A percentile compares a stretch with the other conserved stretches of the same genome.
phyloP scores from a whole-genome alignment of 768 basidiomycete genomes.

The Agrocybe praecox region DNA sequence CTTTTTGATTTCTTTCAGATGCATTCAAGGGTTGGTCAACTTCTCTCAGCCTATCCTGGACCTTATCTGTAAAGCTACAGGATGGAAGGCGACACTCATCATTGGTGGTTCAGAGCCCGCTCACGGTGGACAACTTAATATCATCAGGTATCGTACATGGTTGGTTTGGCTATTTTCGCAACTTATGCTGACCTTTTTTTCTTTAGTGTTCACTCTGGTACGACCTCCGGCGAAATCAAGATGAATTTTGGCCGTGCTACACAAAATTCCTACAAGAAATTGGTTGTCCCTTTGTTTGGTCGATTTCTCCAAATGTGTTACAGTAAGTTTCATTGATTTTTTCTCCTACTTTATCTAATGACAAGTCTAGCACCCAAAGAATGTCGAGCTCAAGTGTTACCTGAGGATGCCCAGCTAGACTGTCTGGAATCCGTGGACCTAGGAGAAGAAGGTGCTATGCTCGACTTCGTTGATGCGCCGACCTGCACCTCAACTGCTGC shows the following conservation, averaged over 20 bases:
- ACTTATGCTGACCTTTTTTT: neutral
- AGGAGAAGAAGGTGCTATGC: no score
- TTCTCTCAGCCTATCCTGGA: constrained; percentile 2
- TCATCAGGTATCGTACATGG: constrained; percentile 6
- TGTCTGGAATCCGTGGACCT: neutral
- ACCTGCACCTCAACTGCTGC: no score
- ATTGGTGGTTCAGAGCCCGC: constrained; percentile 11
- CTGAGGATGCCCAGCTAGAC: neutral
- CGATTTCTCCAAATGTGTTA: constrained; percentile 1
- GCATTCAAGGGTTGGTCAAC: neutral
- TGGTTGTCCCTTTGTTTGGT: constrained; percentile 7
- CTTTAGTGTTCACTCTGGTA: constrained; percentile 12
- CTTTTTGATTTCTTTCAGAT: neutral
- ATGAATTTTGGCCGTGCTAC: constrained; percentile 9
- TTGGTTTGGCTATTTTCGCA: no score
- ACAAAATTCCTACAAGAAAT: neutral
- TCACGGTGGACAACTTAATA: neutral
- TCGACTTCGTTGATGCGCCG: no score
- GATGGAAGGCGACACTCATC: constrained; percentile 3
- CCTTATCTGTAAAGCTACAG: neutral
- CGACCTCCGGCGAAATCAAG: constrained; percentile 7
- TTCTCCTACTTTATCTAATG: no score
- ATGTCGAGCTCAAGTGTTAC: constrained; percentile 2
- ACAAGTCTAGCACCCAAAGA: constrained; percentile 14
- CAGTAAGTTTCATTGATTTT: constrained; percentile 4